Base-by-base conservation (phyloP, 2,329 filamentous ascomycete species). In the Madurella mycetomatis region DNA sequence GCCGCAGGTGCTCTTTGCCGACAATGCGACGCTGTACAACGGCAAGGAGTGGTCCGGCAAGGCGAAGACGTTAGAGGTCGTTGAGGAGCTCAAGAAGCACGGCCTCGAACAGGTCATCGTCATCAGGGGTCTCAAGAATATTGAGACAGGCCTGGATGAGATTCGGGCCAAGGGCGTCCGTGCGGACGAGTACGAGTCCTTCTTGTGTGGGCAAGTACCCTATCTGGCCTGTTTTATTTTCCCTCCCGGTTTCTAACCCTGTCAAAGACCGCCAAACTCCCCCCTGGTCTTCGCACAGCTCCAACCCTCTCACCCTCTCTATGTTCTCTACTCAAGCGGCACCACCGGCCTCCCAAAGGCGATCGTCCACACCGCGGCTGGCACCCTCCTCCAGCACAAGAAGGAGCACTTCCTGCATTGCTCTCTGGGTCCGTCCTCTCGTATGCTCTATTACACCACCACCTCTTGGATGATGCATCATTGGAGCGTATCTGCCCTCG, bases 401-500 rank as follows among this genome's bases (percentile, higher is more conserved):
- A 99, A 99, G 69, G 94, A 97, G 69, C 92, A 95, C 67, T 80
- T 87, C 45, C 77, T 97, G 2, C 92, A 97, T 68, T 89, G 88
- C 68, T 90, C 91, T 18, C 84, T 99, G 59, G 78, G 80, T 9
- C 80, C 86, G 0, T 75, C 77, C 2, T 89, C 91, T 41, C 81
- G 86, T 17, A 79, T 96, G 66, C 88, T 96, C 70, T 96, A 96
- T 74, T 96, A 92, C 73, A 96, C 91, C 1, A 96, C 92, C 3
- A 91, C 87, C 11, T 95, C 90, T 0, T 96, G 92, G 94, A 97
- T 99, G 92, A 97, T 97, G 92, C 96, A 92, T 91, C 92, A 97
- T 69, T 97, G 92, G 92, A 85, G 92, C 41, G 82, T 96, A 17
- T 92, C 90, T 1, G 90, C 86, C 5, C 83, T 97, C 4, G 88